These are phyloP conservation scores for Neonothopanus nambi DNA, from an alignment of 1,284 basidiomycete species.

Conservation along the genomic window DNA sequence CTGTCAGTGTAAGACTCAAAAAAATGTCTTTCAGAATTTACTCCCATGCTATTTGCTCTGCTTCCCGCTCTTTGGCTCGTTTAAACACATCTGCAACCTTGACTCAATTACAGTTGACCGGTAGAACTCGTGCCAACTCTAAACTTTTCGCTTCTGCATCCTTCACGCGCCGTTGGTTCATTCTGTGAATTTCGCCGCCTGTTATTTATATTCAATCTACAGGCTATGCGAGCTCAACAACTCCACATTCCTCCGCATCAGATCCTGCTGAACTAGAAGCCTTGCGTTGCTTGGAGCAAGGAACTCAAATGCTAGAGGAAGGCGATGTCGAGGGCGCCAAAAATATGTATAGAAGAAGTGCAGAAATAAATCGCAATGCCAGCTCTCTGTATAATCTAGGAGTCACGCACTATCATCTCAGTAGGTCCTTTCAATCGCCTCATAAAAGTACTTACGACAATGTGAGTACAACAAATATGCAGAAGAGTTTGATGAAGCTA, in stretches of 20 bases:
- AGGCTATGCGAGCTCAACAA: conserved; percentile 87
- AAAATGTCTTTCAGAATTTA: conserved; percentile 3
- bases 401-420: conserved; percentile 87
- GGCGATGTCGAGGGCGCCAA: conserved; percentile 86
- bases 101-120: background rate
- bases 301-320: conserved; percentile 86
- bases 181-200: background rate
- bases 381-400: conserved; percentile 88
- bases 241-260: conserved; percentile 73
- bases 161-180: conserved; percentile 21
- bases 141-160: conserved; percentile 10
- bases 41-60: background rate
- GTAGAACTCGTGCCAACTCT: conserved; percentile 7
- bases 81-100: background rate
- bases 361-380: conserved; percentile 79
- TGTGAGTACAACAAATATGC: conserved; percentile 10
- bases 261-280: conserved; percentile 88
- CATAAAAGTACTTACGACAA: conserved; percentile 1
- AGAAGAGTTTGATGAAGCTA: conserved; percentile 89
- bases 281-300: conserved; percentile 80
- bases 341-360: conserved; percentile 76
- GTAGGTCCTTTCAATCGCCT: conserved; percentile 44
- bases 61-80: conserved; percentile 1
- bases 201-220: conserved; percentile 9
- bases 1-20: too few relatives aligned